Percentiles rank a stretch among this genome's conserved stretches.
These are phyloP conservation scores for Eutypella sp. DNA, from an alignment of 2,329 filamentous ascomycete species.

Conservation along the genomic window DNA sequence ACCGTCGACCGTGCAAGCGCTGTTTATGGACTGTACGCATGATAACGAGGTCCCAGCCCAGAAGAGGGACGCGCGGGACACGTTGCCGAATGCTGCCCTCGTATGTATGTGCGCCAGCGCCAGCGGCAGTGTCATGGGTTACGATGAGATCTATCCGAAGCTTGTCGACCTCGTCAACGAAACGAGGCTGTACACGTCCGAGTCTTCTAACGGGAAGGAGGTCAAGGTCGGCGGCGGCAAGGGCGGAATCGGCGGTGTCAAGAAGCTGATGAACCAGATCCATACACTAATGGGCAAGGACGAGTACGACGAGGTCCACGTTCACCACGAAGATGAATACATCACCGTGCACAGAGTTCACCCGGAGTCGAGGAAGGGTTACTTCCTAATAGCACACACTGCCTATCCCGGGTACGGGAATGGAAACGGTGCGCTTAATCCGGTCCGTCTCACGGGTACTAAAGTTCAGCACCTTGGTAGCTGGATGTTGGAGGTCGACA, in stretches of 20 bases:
- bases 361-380: constrained; percentile 84
- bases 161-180: constrained; percentile 92
- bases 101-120: constrained; percentile 95
- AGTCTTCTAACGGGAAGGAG: constrained; percentile 57
- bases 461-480: constrained; percentile 81
- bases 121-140: constrained; percentile 94
- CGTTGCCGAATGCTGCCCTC: constrained; percentile 86
- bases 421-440: constrained; percentile 72
- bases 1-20: constrained; percentile 80
- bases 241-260: constrained; percentile 82
- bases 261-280: constrained; percentile 90
- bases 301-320: constrained; percentile 89
- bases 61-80: constrained; percentile 90
- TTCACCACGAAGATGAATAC: constrained; percentile 94
- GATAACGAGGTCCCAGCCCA: constrained; percentile 96
- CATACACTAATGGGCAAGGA: constrained; percentile 95
- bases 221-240: constrained; percentile 66
- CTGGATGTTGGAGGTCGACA: constrained; percentile 88
- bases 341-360: constrained; percentile 95
- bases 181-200: constrained; percentile 74
- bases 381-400: constrained; percentile 93
- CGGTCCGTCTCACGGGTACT: constrained; percentile 77
- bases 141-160: constrained; percentile 92
- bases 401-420: constrained; percentile 89
- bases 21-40: constrained; percentile 99